Conservation (phyloP, 148 eudicot genomes). For the Spergularia bocconei region DNA sequence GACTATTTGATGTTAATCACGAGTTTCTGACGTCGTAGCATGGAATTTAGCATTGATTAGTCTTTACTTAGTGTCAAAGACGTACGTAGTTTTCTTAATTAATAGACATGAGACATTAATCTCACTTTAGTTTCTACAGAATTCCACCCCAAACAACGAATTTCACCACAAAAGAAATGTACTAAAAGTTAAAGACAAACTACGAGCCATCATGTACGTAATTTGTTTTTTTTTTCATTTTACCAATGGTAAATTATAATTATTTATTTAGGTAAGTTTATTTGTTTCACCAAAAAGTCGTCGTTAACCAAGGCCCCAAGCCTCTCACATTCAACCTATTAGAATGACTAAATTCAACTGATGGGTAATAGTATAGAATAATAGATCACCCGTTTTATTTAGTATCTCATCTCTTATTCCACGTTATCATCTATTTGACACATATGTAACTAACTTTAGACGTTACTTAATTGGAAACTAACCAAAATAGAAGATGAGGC, state of each 20-base stretch:
- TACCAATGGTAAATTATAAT: not conserved
- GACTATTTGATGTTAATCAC: slow-evolving; percentile 17
- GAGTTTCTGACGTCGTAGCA: slow-evolving; percentile 2
- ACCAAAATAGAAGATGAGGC: too few species aligned
- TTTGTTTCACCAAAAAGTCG: not conserved
- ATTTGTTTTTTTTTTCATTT: not conserved
- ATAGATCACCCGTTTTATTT: too few species aligned
- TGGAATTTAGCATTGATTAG: slow-evolving; percentile 13
- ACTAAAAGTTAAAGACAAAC: slow-evolving; percentile 10
- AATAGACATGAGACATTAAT: slow-evolving; percentile 3
- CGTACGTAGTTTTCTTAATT: not conserved
- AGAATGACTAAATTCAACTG: too few species aligned
- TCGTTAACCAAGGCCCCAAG: too few species aligned
- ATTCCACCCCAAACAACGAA: not conserved
- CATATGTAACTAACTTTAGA: too few species aligned
- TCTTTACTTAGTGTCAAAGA: not conserved
- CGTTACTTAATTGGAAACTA: too few species aligned
- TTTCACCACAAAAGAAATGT: slow-evolving; percentile 4
- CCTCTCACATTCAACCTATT: too few species aligned
- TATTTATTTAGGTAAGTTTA: not conserved
- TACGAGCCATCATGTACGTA: not conserved
- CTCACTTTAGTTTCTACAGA: not conserved
- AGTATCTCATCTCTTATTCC: too few species aligned
- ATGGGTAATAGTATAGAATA: too few species aligned
- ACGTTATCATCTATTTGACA: too few species aligned